Evolutionary conservation across 2,329 filamentous ascomycete species (phyloP), one percentile per base, ranked within the genome.

Genomic region (Nemania serpens): DNA sequence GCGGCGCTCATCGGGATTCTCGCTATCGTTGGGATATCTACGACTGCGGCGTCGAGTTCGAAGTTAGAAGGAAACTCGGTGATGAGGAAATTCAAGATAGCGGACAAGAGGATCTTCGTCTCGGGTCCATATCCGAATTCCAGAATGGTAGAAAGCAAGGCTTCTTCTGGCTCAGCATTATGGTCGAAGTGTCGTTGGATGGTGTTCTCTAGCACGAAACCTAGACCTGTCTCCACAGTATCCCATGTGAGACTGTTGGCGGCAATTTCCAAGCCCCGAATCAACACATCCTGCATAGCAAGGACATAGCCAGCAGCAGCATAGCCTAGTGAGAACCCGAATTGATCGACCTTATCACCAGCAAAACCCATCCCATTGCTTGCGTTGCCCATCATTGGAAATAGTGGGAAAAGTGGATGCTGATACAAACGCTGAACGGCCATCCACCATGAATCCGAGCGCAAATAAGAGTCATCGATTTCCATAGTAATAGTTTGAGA

Each of bases 241-340:
- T 85, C 79, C 87, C 87, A 90, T 61, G 79, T 80, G 43, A 91
- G 69, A 4, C 86, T 78, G 54, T 81, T 78, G 37, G 81, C 77
- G 1, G 86, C 86, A 62, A 89, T 80, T 49, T 86, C 82, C 25
- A 88, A 75, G 37, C 87, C 88, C 37, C 85, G 82, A 47, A 79
- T 74, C 11, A 83, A 77, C 25, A 90, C 80, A 22, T 81, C 79
- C 2, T 76, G 78, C 70, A 88, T 82, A 42, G 79, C 77, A 15
- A 91, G 76, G 41, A 85, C 76, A 51, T 83, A 78, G 0, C 87
- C 88, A 5, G 86, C 83, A 25, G 87, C 86, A 47, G 87, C 82
- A 68, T 90, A 89, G 22, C 85, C 85, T 18, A 91, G 74, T n/a
- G 82, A 82, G 63, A 84, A 84, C 34, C 81, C 76, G 59, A 86